These are phyloP conservation scores for Garcileccinum viscosum DNA, from an alignment of 1,284 basidiomycete species.

Conservation along the genomic window DNA sequence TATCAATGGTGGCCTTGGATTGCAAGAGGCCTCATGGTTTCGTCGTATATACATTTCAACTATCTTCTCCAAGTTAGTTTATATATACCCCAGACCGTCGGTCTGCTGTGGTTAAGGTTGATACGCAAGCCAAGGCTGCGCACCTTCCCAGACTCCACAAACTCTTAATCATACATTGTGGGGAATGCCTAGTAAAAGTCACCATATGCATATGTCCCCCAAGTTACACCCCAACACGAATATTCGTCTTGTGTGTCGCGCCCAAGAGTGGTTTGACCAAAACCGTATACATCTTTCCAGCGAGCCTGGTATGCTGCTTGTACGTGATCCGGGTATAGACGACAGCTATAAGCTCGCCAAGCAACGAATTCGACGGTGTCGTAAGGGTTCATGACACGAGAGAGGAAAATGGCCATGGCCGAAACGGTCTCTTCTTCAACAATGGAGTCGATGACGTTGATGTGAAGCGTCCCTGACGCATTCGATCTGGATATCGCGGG, in stretches of 20 bases:
- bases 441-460: background rate
- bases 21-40: background rate
- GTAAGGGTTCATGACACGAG: background rate
- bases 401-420: background rate
- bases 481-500: background rate
- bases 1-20: background rate
- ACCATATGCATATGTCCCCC: background rate
- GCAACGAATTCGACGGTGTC: background rate
- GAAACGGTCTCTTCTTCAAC: background rate
- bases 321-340: background rate
- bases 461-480: background rate
- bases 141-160: background rate
- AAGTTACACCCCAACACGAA: background rate
- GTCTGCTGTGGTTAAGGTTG: too few relatives aligned
- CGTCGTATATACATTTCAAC: background rate
- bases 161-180: background rate
- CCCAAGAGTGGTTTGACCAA: background rate
- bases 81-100: background rate
- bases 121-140: background rate
- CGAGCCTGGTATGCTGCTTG: background rate
- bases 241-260: background rate
- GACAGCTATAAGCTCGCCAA: background rate
- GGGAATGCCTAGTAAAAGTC: background rate
- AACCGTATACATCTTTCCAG: background rate
- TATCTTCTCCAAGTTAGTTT: background rate